These are phyloP conservation scores for Alliaria petiolata DNA, from an alignment of 345 rosid genomes.

Conservation along the genomic window DNA sequence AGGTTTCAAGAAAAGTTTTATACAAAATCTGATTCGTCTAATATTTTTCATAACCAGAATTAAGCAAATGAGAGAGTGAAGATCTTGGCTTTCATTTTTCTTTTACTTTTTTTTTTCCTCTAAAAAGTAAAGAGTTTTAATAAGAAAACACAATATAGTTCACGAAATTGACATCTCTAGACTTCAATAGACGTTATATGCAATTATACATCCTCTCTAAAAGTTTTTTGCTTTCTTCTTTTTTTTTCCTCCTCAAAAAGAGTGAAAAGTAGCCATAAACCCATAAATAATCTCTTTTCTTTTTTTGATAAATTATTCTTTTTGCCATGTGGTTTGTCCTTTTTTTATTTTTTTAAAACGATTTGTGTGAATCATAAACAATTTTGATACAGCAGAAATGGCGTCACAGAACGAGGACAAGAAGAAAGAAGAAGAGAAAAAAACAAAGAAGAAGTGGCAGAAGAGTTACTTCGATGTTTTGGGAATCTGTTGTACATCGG, in stretches of 20 bases:
- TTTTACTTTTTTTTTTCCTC: neutral
- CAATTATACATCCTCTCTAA: neutral
- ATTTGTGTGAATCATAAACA: neutral
- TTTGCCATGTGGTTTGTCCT: neutral
- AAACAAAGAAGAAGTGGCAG: conserved; percentile 36
- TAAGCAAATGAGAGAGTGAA: neutral
- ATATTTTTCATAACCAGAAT: too few species aligned
- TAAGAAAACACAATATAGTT: neutral
- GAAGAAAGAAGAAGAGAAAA: conserved; percentile 19
- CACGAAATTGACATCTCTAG: neutral
- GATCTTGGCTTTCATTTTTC: too few species aligned
- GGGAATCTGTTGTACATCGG: conserved; percentile 90
- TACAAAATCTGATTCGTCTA: neutral
- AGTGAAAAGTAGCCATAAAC: neutral
- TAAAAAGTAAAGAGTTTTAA: neutral
- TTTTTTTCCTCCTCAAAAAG: neutral
- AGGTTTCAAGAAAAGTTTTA: conserved; percentile 2
- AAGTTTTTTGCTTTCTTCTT: neutral
- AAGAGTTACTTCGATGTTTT: conserved; percentile 92
- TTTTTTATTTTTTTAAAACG: too few species aligned
- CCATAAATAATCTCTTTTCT: neutral
- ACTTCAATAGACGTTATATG: neutral
- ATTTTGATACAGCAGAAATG: conserved; percentile 1
- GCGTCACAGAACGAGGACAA: conserved; percentile 6
- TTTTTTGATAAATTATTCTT: neutral